phyloP scores from a whole-genome alignment of 371 early-diverging fungal genomes.

The Mortierella sp. region DNA sequence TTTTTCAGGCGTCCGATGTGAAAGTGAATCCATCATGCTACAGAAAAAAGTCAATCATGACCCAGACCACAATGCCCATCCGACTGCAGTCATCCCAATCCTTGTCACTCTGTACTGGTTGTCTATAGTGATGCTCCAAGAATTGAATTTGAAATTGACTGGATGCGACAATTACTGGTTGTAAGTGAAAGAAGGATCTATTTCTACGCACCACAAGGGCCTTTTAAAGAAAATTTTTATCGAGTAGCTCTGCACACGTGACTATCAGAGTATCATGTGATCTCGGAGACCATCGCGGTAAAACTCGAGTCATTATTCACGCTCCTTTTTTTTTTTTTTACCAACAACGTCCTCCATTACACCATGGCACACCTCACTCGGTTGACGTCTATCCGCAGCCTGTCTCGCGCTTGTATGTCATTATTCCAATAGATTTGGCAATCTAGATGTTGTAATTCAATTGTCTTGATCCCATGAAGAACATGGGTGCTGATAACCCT shows the following conservation, averaged over 20 bases:
- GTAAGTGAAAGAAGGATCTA: slow-evolving; percentile 39
- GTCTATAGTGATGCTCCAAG: not conserved
- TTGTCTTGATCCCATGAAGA: not conserved
- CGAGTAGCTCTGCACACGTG: not conserved
- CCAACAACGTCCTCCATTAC: not conserved
- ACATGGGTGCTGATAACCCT: too few species aligned
- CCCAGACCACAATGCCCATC: not conserved
- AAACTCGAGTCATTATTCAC: slow-evolving; percentile 1
- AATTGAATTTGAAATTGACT: slow-evolving; percentile 5
- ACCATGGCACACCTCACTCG: slow-evolving; percentile 45
- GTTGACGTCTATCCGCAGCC: slow-evolving; percentile 29
- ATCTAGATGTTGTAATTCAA: not conserved
- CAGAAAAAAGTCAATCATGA: not conserved
- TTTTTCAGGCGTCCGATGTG: not conserved
- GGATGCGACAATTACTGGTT: slow-evolving; percentile 26
- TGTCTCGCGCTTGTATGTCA: slow-evolving; percentile 35
- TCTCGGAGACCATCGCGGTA: not conserved
- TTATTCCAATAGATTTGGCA: not conserved
- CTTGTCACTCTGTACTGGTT: not conserved
- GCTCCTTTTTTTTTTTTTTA: not conserved
- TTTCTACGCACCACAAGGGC: not conserved
- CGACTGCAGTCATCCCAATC: not conserved
- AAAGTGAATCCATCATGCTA: not conserved
- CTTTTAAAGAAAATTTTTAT: not conserved
- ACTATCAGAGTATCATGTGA: not conserved